Evolutionary conservation across 805 yeast species (phyloP).

Genomic region (Saturnispora silvae): DNA sequence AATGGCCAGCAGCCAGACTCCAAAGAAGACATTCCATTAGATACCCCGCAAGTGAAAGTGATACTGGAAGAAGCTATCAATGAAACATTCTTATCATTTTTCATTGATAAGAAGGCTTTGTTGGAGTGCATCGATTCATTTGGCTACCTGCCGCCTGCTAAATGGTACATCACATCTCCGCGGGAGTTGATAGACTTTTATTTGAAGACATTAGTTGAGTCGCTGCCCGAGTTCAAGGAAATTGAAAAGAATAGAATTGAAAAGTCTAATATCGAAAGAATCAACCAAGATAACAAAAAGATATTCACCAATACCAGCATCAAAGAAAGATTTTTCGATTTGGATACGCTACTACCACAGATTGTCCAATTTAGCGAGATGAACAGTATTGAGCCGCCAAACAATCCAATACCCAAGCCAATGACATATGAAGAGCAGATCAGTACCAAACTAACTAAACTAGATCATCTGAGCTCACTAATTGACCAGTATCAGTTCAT

Average conservation of each 20-base stretch:
- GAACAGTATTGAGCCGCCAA: constrained; percentile 18
- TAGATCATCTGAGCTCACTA: background rate
- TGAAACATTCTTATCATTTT: constrained; percentile 1
- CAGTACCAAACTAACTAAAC: constrained; percentile 1
- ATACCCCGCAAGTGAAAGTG: background rate
- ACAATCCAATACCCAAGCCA: constrained; percentile 7
- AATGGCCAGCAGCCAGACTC: background rate
- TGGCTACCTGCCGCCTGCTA: background rate
- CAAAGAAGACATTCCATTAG: background rate
- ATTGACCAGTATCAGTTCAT: background rate
- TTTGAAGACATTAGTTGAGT: background rate
- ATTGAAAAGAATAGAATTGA: constrained; percentile 6
- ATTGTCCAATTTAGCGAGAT: constrained; percentile 20
- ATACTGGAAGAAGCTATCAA: background rate
- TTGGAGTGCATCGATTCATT: background rate
- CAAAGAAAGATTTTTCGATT: constrained; percentile 2
- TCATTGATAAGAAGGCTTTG: background rate
- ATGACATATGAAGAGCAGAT: constrained; percentile 2
- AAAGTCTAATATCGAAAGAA: constrained; percentile 3
- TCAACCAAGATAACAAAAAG: constrained; percentile 5
- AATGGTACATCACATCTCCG: background rate
- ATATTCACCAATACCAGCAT: background rate
- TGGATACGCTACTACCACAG: constrained; percentile 18
- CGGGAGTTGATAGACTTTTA: constrained; percentile 1
- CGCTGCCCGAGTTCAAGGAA: constrained; percentile 1